Evolutionary conservation across 495 filamentous ascomycete genomes (phyloP), one percentile per base, ranked within the genome.

Genomic region (Aspergillus bridgeri): DNA sequence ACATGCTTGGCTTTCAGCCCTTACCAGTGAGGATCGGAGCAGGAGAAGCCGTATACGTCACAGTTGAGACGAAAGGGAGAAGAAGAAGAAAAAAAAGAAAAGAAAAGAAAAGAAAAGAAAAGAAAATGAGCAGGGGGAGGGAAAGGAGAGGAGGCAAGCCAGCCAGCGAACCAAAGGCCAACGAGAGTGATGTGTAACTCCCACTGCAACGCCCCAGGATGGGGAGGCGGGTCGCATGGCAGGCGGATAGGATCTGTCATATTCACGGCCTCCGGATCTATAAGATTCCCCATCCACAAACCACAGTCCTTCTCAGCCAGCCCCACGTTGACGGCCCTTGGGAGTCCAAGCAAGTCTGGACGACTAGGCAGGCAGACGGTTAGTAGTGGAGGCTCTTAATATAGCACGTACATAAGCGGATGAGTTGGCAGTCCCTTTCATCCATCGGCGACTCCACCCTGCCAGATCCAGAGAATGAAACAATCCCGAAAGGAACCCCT

Each of bases 181-280:
- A 50, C 17, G 29, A 21, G 9, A 25, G 48, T 21, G 24, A n/a
- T 24, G 19, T 50, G 20, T 25, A 38, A 38, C 33, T 48, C 23
- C n/a, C 21, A 38, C 33, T 38, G 33, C 33, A 15, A 38, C 33
- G 33, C 33, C 33, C 9, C 33, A 38, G 33, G 33, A 38, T 13
- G 44, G 50, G 49, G 57, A 43, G 33, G 61, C 18, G 55, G 62
- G 58, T 59, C 51, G 51, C 44, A 59, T 61, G 54, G 51, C 33
- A 45, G 51, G 20, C 17, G 57, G 59, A 63, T 69, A 56, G 58
- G 73, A 77, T 72, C 72, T 77, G 71, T 77, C 74, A 75, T 69
- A 69, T 77, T 71, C 58, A 49, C 48, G 57, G 46, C 63, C 54
- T 60, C 61, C 42, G 42, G 60, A 38, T 38, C 33, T 38, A 38